Percentiles rank a stretch among this genome's conserved stretches.
Conservation (phyloP, 2,329 filamentous ascomycete species). For the Pseudopyricularia cyperi region DNA sequence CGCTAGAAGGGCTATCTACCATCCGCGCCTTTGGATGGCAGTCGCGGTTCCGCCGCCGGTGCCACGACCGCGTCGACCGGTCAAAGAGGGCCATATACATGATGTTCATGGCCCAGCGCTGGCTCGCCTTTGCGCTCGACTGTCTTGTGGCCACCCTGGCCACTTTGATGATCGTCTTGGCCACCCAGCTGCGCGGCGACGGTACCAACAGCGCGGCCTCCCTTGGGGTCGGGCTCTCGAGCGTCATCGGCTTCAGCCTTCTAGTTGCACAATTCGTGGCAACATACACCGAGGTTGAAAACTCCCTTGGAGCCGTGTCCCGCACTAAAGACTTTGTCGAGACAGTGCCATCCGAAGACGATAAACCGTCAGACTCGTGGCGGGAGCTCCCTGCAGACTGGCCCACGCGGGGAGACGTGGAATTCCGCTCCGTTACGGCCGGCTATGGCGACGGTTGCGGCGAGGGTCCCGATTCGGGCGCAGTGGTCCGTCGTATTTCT, state of each 20-base stretch:
- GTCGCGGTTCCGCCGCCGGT: constrained; percentile 25
- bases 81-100: constrained; percentile 46
- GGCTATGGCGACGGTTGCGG: background rate
- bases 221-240: constrained; percentile 18
- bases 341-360: background rate
- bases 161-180: constrained; percentile 19
- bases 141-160: constrained; percentile 22
- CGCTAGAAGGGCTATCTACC: constrained; percentile 31
- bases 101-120: constrained; percentile 41
- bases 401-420: constrained; percentile 1
- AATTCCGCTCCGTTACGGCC: constrained; percentile 3
- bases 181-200: constrained; percentile 17
- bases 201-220: constrained; percentile 15
- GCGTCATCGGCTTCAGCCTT: constrained; percentile 11
- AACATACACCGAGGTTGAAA: constrained; percentile 8
- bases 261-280: background rate
- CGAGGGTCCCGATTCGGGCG: background rate
- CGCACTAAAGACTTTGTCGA: constrained; percentile 8
- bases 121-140: constrained; percentile 28
- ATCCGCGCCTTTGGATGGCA: constrained; percentile 44
- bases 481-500: background rate
- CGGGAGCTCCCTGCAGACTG: background rate
- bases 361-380: background rate
- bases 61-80: constrained; percentile 32
- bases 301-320: constrained; percentile 13